These are phyloP conservation scores for Paramecium tetraurelia DNA, from an alignment of 73 alveolate genomes.

Conservation along the genomic window DNA sequence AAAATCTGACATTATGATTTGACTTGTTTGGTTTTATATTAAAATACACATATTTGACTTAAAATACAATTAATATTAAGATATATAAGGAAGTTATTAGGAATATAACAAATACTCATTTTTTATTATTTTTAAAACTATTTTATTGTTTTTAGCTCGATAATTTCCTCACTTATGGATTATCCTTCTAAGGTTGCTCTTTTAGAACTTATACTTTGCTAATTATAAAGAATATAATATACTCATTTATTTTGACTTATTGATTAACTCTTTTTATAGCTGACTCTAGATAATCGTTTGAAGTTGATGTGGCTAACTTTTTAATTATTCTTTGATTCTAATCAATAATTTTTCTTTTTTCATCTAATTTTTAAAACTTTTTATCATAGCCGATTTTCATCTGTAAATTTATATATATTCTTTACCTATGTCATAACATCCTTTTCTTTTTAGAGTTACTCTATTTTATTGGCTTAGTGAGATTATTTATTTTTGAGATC, in stretches of 20 bases:
- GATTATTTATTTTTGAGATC: not conserved
- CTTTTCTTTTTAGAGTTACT: not conserved
- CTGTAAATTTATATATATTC: not conserved
- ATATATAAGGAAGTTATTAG: not conserved
- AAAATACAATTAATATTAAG: not conserved
- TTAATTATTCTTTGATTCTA: not conserved
- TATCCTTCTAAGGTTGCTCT: not conserved
- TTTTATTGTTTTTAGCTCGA: not conserved
- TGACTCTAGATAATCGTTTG: conserved; percentile 22
- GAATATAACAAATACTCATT: not conserved
- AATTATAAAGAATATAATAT: not conserved
- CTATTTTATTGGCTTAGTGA: not conserved
- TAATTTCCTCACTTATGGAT: not conserved
- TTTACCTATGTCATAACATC: not conserved
- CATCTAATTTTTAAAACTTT: conserved; percentile 6
- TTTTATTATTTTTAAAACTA: not conserved
- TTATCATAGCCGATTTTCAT: conserved; percentile 41
- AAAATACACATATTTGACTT: not conserved
- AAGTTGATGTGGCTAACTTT: not conserved
- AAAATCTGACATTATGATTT: not conserved
- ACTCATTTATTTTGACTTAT: conserved; percentile 18
- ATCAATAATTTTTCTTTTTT: not conserved
- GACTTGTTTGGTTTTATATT: not conserved
- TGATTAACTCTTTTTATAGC: conserved; percentile 1
- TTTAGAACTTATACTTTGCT: not conserved